Evolutionary conservation across 2,329 filamentous ascomycete genomes (phyloP), one percentile per base, ranked within the genome.

Genomic region (Aspergillus unguis): DNA sequence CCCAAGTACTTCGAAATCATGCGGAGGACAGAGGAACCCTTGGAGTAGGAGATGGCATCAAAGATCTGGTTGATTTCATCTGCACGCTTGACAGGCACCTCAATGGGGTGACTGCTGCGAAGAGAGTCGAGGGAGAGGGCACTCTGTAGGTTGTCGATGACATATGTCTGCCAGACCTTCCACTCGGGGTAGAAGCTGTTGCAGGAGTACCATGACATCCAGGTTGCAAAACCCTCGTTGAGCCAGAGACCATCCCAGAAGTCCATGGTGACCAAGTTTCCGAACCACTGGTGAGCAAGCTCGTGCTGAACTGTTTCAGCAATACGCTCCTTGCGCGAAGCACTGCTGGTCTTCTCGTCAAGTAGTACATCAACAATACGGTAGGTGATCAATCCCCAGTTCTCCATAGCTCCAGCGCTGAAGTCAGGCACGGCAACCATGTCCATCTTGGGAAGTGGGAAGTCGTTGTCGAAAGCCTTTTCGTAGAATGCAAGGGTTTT

Each of bases 1-100:
- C 92, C 92, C 26, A 97, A 79, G 65, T 95, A 95, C 60, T 91
- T 95, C 23, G 92, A 96, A 60, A 97, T 92, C 92, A 97, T 97
- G 67, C 92, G 88, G 56, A 97, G 80, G 32, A 97, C 92, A 63
- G 91, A 95, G 8, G 92, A 96, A 17, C 92, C 92, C 77, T 97
- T 97, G 51, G 90, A 92, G 75, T 97, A 97, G 1, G 92, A 96
- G 61, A 97, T 97, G 57, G 91, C 90, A 69, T 97, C 92, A 64
- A 97, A 97, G 62, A 97, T 97, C 75, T 97, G 92, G 75, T 96
- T 96, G 71, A 97, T 92, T 73, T 97, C 91, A 62, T 95, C 91
- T 28, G 92, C 92, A 54, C 88, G 86, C 80, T 96, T 95, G 58
- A 97, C 91, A 1, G 92, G 92, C 1, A 96, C 92, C 72, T 97